Conservation (phyloP, 2,329 filamentous ascomycete species). For the Colletotrichum euphorbiae region DNA sequence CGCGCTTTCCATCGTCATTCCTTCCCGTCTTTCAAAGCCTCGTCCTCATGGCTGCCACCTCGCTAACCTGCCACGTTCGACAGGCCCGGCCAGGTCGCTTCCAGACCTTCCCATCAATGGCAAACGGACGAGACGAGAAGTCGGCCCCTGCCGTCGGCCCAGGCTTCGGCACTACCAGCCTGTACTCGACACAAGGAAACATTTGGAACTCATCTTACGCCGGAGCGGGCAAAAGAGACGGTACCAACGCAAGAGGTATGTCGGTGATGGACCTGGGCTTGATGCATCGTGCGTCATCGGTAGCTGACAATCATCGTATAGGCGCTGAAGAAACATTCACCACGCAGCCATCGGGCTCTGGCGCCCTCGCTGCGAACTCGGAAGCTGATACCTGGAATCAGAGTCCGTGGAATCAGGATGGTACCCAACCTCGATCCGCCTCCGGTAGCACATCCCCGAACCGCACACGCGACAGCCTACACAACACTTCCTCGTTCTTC, state of each 20-base stretch:
- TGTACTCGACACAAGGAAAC: slow-evolving; percentile 48
- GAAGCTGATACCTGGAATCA: slow-evolving; percentile 74
- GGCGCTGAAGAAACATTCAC: slow-evolving; percentile 33
- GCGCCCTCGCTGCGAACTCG: slow-evolving; percentile 75
- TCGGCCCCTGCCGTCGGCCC: slow-evolving; percentile 49
- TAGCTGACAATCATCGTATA: slow-evolving; percentile 40
- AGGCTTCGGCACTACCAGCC: slow-evolving; percentile 50
- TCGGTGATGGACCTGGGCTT: slow-evolving; percentile 11
- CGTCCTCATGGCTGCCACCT: slow-evolving; percentile 30
- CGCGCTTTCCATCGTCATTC: slow-evolving; percentile 23
- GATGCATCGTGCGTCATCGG: neutral
- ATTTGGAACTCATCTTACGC: slow-evolving; percentile 55
- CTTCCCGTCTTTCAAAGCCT: slow-evolving; percentile 4
- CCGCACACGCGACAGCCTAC: slow-evolving; percentile 63
- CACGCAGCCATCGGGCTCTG: slow-evolving; percentile 71
- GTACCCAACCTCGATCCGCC: slow-evolving; percentile 55
- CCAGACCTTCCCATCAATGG: slow-evolving; percentile 50
- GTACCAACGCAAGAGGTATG: slow-evolving; percentile 61
- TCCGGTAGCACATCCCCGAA: slow-evolving; percentile 70
- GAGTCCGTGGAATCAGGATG: slow-evolving; percentile 70
- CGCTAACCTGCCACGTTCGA: slow-evolving; percentile 37
- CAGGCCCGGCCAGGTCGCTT: slow-evolving; percentile 55
- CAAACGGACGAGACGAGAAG: slow-evolving; percentile 48
- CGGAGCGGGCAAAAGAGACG: slow-evolving; percentile 56
- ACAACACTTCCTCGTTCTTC: slow-evolving; percentile 59